Base-by-base conservation (phyloP, 73 alveolate genomes). In the Effrenium voratum region DNA sequence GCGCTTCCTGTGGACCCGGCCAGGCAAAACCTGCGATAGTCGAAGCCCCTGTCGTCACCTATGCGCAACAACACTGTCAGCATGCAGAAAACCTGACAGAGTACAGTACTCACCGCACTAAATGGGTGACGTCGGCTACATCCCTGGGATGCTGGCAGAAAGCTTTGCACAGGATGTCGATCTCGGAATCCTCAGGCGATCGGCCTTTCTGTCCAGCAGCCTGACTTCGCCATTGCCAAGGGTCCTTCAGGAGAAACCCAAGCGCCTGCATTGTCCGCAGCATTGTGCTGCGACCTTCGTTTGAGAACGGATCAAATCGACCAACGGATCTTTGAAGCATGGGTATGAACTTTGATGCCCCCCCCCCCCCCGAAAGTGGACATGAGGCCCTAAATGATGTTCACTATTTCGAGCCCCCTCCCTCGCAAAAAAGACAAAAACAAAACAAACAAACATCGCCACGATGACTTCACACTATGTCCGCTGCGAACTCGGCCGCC, bases 31-130 rank as follows among this genome's bases (percentile, higher is more conserved):
- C 70, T 59, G 60, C 40, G 40, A 81, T 85, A 85, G 94, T 85
- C 57, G 75, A 85, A 85, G 36, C 94, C 94, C 94, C 55, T 85
- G 45, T 85, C 94, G 70, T 85, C 94, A 26, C 94, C 94, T 85
- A 26, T 43, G 76, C 50, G 41, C 41, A 68, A 30, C 72, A 57
- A 57, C 16, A 30, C 72, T 30, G 16, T 57, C 72, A 57, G 72
- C n/a, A 57, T 57, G 28, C 28, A 22, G 72, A 30, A 57, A 57
- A 30, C 28, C 3, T 2, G 16, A 57, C n/a, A 30, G 72, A 57
- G 28, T 57, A 22, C 30, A 55, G 30, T 15, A 55, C 68, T 22
- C 30, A 15, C 30, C 22, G 22, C 22, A 55, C 12, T 22, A 22
- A 57, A 22, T 57, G 72, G n/a, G 28, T 22, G 72, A 30, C n/a